Base-by-base conservation (phyloP, 2,329 filamentous ascomycete genomes). In the Epichloe typhina region DNA sequence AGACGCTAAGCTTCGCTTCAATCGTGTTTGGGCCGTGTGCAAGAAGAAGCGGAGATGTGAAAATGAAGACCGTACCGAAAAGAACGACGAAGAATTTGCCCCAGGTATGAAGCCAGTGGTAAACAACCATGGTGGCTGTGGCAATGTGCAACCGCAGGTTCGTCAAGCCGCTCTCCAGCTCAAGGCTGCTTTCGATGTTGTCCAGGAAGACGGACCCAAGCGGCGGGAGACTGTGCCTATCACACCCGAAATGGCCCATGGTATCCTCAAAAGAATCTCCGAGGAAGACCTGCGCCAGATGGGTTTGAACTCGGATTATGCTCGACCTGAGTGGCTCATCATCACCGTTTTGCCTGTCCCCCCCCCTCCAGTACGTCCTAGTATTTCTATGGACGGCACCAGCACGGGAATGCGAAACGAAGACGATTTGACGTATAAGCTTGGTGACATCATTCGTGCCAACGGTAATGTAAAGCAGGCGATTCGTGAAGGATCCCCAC, bases 351-450 rank as follows among this genome's bases (percentile, higher is more conserved):
- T 99, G 45, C 90, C 93, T 5, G 94, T 98, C 93, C 93, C 1
- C 94, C 93, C 93, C 1, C 93, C 93, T 3, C 93, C 93, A 3
- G 94, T 99, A 38, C 86, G 93, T 50, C 93, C 93, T 5, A 96
- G 89, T 76, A 95, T 98, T 60, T 94, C 91, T 21, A 91, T 97
- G 72, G 94, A 97, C 63, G 90, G 93, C 49, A 95, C 88, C 42
- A 86, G 88, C 49, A 87, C 88, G 57, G 93, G 93, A 56, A 83
- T 91, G 74, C 86, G 93, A 56, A 93, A 93, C 64, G 93, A 99
- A 70, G 93, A 99, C 67, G 94, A 99, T 75, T 79, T 99, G 77
- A 99, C 93, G 0, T 98, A 96, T 79, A 99, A 99, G 72, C 76
- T 99, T 35, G 90, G 90, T 62, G 93, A 99, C 69, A 96, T 99